Conservation (phyloP, 2,329 filamentous ascomycete genomes). For the Pyricularia sp. region DNA sequence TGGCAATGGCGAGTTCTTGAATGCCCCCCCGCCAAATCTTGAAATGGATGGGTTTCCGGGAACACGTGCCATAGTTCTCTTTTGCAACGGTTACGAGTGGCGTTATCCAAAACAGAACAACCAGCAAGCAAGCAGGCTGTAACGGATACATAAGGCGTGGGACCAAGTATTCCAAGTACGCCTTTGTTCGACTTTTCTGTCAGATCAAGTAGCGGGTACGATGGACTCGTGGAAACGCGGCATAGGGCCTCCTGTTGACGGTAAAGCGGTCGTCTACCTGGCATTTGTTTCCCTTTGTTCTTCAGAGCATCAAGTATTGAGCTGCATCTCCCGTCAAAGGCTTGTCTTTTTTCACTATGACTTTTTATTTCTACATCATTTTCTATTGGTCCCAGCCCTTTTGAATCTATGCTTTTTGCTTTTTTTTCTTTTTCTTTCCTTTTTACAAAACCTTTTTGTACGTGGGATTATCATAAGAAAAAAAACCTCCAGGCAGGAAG, state of each 20-base stretch:
- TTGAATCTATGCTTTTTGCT: not conserved
- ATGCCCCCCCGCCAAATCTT: not conserved
- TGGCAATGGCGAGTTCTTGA: not conserved
- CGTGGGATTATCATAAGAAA: constrained; percentile 17
- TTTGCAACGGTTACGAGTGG: not conserved
- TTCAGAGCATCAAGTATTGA: not conserved
- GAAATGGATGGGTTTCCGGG: not conserved
- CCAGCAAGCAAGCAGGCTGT: not conserved
- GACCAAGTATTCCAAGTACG: not conserved
- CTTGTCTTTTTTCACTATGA: not conserved
- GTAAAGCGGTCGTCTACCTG: constrained; percentile 3
- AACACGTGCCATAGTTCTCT: not conserved
- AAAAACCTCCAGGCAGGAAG: constrained; percentile 19
- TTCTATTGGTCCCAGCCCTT: not conserved
- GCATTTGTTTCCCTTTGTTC: constrained; percentile 6
- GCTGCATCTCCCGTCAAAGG: not conserved
- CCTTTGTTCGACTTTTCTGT: not conserved
- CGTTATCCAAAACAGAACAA: not conserved
- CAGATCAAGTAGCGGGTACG: not conserved
- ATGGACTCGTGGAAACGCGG: not conserved
- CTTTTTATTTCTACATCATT: not conserved
- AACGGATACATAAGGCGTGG: not conserved
- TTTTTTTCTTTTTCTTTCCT: not conserved
- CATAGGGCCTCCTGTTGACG: not conserved
- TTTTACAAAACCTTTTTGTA: not conserved